A percentile compares a stretch with the other conserved stretches of the same genome.
phyloP scores from a whole-genome alignment of 2,329 filamentous ascomycete species.

The Aureobasidium sp. region DNA sequence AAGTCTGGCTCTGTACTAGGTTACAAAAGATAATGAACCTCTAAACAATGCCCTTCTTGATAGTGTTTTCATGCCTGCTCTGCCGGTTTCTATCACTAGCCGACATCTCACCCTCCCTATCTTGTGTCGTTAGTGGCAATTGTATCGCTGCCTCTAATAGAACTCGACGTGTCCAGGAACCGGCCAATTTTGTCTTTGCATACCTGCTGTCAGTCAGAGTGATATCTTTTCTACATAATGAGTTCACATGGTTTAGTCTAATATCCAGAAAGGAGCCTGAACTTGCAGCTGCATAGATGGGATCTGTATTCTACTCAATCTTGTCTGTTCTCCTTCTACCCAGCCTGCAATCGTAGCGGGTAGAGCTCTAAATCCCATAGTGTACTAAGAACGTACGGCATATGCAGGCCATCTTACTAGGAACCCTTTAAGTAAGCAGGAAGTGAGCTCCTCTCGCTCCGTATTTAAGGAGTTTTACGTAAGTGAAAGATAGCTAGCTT shows the following conservation, averaged over 20 bases:
- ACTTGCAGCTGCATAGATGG: neutral
- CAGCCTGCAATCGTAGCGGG: neutral
- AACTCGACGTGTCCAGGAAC: neutral
- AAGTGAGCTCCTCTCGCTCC: neutral
- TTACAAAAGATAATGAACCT: neutral
- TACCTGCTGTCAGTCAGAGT: neutral
- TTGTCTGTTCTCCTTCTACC: neutral
- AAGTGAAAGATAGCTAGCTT: too few species aligned
- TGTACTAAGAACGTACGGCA: neutral
- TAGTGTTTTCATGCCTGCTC: neutral
- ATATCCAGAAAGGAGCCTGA: neutral
- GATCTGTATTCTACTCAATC: neutral
- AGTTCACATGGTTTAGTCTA: neutral
- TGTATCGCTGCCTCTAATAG: neutral
- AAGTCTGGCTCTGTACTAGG: neutral
- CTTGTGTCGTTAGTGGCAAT: neutral
- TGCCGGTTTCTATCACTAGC: neutral
- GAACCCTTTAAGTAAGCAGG: neutral
- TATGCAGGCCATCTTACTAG: neutral
- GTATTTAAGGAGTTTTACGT: too few species aligned
- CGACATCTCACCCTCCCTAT: neutral
- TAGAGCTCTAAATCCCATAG: neutral
- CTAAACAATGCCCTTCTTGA: neutral
- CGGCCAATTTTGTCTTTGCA: neutral
- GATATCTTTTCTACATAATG: neutral